These are phyloP conservation scores for Heliocybe sulcata DNA, from an alignment of 1,284 basidiomycete genomes.

Conservation along the genomic window DNA sequence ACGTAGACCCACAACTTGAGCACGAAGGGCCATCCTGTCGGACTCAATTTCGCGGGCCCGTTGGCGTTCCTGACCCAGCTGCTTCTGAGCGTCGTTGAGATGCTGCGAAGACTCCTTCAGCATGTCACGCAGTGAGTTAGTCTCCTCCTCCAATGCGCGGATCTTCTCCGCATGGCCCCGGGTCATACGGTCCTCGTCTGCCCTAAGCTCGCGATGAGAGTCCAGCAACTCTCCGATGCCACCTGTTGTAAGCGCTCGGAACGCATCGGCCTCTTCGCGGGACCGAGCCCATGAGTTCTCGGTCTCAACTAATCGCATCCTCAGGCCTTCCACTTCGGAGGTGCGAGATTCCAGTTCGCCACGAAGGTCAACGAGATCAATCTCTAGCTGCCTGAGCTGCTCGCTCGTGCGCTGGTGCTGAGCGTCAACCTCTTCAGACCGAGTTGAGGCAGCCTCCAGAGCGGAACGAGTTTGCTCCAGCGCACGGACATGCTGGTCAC, in stretches of 20 bases:
- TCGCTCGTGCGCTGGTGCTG: conserved; percentile 66
- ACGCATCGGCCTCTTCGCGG: conserved; percentile 83
- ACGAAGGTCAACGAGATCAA: conserved; percentile 69
- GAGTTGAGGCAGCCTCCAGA: conserved; percentile 66
- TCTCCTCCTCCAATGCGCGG: conserved; percentile 74
- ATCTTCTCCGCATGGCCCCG: conserved; percentile 78
- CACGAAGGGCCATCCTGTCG: conserved; percentile 64
- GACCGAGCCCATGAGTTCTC: conserved; percentile 86
- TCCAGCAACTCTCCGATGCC: conserved; percentile 82
- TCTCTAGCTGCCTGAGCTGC: conserved; percentile 62
- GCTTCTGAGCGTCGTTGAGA: conserved; percentile 61
- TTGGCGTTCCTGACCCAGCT: conserved; percentile 65
- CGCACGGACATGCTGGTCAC: conserved; percentile 81
- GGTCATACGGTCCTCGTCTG: conserved; percentile 69
- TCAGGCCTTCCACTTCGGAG: conserved; percentile 66
- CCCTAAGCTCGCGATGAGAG: conserved; percentile 71
- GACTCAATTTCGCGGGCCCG: conserved; percentile 62
- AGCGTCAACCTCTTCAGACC: conserved; percentile 78
- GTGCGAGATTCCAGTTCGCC: conserved; percentile 72
- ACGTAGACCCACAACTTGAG: conserved; percentile 76
- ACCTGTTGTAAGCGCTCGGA: conserved; percentile 78
- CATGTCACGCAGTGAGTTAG: conserved; percentile 67
- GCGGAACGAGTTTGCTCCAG: conserved; percentile 83
- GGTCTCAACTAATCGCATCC: conserved; percentile 60
- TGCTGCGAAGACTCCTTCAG: conserved; percentile 72